Conservation (phyloP, 768 basidiomycete species). For the Tephrocybe sp. region DNA sequence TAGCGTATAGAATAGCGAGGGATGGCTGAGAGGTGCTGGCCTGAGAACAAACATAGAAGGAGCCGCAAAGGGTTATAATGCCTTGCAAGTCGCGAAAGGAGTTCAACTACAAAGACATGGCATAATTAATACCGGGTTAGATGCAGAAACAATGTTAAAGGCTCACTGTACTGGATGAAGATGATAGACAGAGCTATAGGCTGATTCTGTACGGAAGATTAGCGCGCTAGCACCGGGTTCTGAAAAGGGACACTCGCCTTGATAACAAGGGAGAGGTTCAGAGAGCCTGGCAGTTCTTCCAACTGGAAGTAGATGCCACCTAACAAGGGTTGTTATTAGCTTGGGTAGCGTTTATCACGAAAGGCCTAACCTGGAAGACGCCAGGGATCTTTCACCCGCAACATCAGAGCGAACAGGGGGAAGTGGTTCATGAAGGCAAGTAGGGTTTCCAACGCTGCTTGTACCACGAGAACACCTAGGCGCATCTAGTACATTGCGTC, state of each 20-base stretch:
- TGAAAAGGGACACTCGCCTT: conserved; percentile 25
- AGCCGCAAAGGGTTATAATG: conserved; percentile 64
- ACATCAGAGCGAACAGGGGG: conserved; percentile 84
- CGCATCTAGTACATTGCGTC: conserved; percentile 40
- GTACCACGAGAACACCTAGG: conserved; percentile 52
- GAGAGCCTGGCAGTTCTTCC: conserved; percentile 23
- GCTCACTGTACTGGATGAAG: conserved; percentile 61
- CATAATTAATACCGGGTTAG: too few relatives aligned
- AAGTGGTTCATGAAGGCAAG: conserved; percentile 89
- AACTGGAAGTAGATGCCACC: conserved; percentile 34
- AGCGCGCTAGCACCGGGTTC: not conserved
- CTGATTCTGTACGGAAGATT: conserved; percentile 40
- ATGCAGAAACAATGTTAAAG: too few relatives aligned
- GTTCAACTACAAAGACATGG: too few relatives aligned
- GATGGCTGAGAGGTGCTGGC: conserved; percentile 50
- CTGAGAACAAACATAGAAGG: conserved; percentile 45
- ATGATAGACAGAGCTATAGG: conserved; percentile 49
- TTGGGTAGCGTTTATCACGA: not conserved
- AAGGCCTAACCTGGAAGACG: conserved; percentile 69
- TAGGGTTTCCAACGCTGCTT: conserved; percentile 62
- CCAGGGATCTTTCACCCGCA: conserved; percentile 80
- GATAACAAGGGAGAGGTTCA: conserved; percentile 25
- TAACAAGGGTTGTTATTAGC: conserved; percentile 10
- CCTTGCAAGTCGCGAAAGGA: conserved; percentile 47
- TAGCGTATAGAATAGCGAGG: conserved; percentile 41